phyloP scores from a whole-genome alignment of 768 basidiomycete species.

The Russula sp. region DNA sequence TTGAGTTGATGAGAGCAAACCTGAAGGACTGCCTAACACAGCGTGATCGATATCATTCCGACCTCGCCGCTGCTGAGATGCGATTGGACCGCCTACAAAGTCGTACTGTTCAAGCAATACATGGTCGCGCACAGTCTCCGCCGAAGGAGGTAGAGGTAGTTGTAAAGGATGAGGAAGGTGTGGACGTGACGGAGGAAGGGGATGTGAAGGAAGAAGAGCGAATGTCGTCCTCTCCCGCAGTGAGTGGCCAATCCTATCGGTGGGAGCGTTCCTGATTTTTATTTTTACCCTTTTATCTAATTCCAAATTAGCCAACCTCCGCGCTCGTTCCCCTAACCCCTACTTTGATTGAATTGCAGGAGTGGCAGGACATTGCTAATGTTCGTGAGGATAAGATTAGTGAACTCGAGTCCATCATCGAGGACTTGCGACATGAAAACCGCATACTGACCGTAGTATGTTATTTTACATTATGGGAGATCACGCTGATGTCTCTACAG shows the following conservation, averaged over 20 bases:
- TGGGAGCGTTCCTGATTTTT: constrained; percentile 49
- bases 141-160: neutral
- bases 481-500: neutral
- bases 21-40: constrained; percentile 45
- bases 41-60: constrained; percentile 41
- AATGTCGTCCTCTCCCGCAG: constrained; percentile 58
- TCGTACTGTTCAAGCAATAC: constrained; percentile 34
- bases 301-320: constrained; percentile 35
- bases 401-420: constrained; percentile 19
- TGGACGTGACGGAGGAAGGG: constrained; percentile 23
- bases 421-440: constrained; percentile 24
- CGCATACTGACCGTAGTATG: constrained; percentile 11
- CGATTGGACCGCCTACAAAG: constrained; percentile 57
- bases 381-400: constrained; percentile 26
- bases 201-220: constrained; percentile 38
- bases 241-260: constrained; percentile 64
- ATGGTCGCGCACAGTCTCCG: constrained; percentile 8
- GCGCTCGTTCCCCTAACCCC: constrained; percentile 29
- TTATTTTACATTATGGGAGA: neutral
- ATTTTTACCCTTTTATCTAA: constrained; percentile 36
- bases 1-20: constrained; percentile 41
- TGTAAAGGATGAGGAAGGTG: constrained; percentile 15
- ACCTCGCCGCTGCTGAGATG: constrained; percentile 50
- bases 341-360: constrained; percentile 25
- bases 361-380: constrained; percentile 37